Percentiles rank a stretch among this genome's conserved stretches.
These are phyloP conservation scores for Taphrina communis DNA, from an alignment of 1,139 yeast genomes.

Conservation along the genomic window DNA sequence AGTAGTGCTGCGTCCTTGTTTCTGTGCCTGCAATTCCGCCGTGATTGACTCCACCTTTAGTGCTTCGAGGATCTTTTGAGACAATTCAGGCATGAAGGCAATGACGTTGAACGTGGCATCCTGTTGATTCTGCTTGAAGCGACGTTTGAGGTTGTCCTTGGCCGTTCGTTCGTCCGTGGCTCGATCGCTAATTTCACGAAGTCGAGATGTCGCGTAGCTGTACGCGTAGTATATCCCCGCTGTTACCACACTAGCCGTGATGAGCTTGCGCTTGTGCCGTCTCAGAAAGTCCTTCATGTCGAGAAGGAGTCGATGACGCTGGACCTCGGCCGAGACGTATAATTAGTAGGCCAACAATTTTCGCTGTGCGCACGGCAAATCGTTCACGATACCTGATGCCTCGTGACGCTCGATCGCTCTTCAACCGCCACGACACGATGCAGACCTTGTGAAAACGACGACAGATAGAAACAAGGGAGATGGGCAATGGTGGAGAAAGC, in stretches of 20 bases:
- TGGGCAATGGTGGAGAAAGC: no score
- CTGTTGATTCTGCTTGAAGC: conserved; percentile 89
- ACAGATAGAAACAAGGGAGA: no score
- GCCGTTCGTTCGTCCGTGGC: conserved; percentile 76
- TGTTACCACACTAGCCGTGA: conserved; percentile 64
- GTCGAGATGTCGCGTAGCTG: conserved; percentile 64
- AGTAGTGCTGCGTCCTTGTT: conserved; percentile 51
- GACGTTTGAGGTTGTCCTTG: conserved; percentile 66
- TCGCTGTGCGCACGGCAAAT: background rate
- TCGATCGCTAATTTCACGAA: conserved; percentile 70
- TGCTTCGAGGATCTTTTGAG: conserved; percentile 65
- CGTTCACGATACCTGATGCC: background rate
- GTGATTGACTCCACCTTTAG: conserved; percentile 78
- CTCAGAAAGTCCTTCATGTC: conserved; percentile 61
- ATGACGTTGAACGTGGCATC: conserved; percentile 86
- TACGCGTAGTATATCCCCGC: conserved; percentile 66
- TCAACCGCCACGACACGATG: no score
- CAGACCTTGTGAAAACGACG: no score
- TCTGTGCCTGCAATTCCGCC: conserved; percentile 68
- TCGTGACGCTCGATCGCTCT: background rate
- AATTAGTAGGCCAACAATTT: no score
- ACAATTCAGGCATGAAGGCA: conserved; percentile 79
- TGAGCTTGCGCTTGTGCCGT: conserved; percentile 66
- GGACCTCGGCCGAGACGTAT: conserved; percentile 14
- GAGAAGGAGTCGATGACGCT: background rate